Evolutionary conservation across 768 basidiomycete genomes (phyloP), one percentile per base, ranked within the genome.

Genomic region (Exidia glandulosa): DNA sequence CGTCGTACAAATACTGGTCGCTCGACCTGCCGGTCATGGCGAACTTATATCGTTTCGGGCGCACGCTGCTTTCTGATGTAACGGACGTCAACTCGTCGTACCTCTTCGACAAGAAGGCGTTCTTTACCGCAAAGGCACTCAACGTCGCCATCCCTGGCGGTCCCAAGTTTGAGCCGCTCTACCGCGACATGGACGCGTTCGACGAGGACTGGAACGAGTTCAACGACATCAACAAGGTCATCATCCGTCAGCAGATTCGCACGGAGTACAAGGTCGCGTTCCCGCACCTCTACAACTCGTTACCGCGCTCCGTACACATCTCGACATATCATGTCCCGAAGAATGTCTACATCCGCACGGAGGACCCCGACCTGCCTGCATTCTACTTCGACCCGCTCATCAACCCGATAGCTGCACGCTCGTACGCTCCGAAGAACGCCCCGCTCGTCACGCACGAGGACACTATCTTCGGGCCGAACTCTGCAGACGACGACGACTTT

Each of bases 151-250:
- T 96, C 65, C 96, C 96, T 0, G 96, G 95, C 60, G 96, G 96
- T 55, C 96, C 96, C 2, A 96, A 97, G 71, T 99, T 98, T 63
- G 96, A 99, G 77, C 96, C 95, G 16, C 77, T 99, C 30, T 93
- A 93, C 73, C 83, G 95, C 56, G 96, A 99, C 67, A 93, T 94
- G 87, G 96, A 98, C 68, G 79, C 87, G 13, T 97, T 92, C 65
- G 96, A 99, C 68, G 96, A 98, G 70, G 96, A 99, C 69, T 96
- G 94, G 94, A 96, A 96, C 72, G 94, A 96, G 71, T 99, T 99
- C 68, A 99, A 99, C 70, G 96, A 99, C 69, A 96, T 98, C 74
- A 94, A 96, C 76, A 99, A 99, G 73, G 89, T 99, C 68, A 95
- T 99, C 72, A 98, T 99, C 66, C 94, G 96, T 25, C 94, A 98